Base-by-base conservation (phyloP, 2,329 filamentous ascomycete species). In the Claviceps sp. region DNA sequence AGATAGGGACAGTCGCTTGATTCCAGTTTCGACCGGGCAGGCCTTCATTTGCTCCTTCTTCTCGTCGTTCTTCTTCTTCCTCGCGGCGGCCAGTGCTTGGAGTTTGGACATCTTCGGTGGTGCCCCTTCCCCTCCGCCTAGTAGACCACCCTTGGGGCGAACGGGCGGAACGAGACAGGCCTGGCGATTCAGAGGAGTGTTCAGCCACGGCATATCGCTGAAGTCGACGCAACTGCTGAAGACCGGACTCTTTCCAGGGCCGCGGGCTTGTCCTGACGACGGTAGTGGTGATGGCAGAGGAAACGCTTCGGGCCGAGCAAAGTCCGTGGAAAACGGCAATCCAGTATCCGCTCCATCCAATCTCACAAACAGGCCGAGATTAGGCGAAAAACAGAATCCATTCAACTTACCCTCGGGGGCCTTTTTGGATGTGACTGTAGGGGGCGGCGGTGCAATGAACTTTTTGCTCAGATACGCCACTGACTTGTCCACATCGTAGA, bases 401-500 rank as follows among this genome's bases (percentile, higher is more conserved):
- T 55, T 56, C 50, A 49, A 69, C 70, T 63, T 70, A 73, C 71
- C 67, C 66, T 72, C 67, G 54, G 66, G 62, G 49, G 61, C 60
- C 56, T 70, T 72, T 60, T 74, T 72, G 42, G 65, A 60, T 24
- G 68, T 59, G 55, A 68, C 60, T 49, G 58, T 57, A 14, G 42
- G 14, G 42, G 42, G 51, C 9, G 70, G 62, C 45, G 53, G 48
- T 7, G 70, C 67, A 58, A 79, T 70, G 57, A 72, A 78, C 36
- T 74, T 82, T 75, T 82, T 85, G 56, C 82, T 78, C 53, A 98
- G 69, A 63, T 94, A 96, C 52, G 78, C 75, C 40, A 94, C 84
- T 1, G 88, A 82, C 67, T 95, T 95, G 53, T 82, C 85, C 34
- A 95, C 75, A 61, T 98, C 90, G 65, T 90, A 97, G 66, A 91